A percentile compares a stretch with the other conserved stretches of the same genome.
Evolutionary conservation across 2,329 filamentous ascomycete species (phyloP).

Genomic region (Sporothrix curviconia): DNA sequence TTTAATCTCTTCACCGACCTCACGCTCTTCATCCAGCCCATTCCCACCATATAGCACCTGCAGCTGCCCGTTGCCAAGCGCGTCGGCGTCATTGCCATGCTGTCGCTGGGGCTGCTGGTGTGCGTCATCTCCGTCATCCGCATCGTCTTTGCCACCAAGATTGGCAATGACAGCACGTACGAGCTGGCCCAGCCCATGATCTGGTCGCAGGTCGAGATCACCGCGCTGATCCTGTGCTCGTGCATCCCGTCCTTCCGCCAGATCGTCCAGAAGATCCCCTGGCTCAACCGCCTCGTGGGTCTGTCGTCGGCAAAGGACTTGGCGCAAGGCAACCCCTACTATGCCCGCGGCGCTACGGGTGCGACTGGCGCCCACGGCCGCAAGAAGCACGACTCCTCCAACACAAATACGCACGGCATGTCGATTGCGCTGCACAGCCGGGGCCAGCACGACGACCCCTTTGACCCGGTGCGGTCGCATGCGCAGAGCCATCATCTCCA

Average conservation of each 20-base stretch:
- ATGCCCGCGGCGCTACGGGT: background rate
- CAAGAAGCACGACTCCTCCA: too few relatives aligned
- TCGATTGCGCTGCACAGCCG: constrained; percentile 4
- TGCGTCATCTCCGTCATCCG: constrained; percentile 35
- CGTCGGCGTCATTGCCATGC: constrained; percentile 28
- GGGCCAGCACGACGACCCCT: background rate
- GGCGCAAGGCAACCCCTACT: background rate
- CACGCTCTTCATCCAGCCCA: constrained; percentile 9
- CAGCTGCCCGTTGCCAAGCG: constrained; percentile 23
- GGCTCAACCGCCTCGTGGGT: constrained; percentile 3
- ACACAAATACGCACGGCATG: background rate
- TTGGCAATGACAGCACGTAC: constrained; percentile 31
- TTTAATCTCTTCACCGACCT: constrained; percentile 7
- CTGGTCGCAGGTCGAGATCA: constrained; percentile 32
- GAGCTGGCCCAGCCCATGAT: constrained; percentile 12
- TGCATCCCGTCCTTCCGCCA: constrained; percentile 12
- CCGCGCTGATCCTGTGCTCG: constrained; percentile 32
- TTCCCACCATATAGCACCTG: constrained; percentile 3
- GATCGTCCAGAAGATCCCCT: constrained; percentile 2
- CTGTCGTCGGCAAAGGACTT: background rate
- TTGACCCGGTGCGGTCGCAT: background rate
- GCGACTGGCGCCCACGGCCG: background rate
- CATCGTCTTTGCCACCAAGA: constrained; percentile 28
- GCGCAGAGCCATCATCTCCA: too few relatives aligned
- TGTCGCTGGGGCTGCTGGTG: constrained; percentile 34